These are phyloP conservation scores for Spathaspora sp. DNA, from an alignment of 805 yeast genomes.

Conservation along the genomic window DNA sequence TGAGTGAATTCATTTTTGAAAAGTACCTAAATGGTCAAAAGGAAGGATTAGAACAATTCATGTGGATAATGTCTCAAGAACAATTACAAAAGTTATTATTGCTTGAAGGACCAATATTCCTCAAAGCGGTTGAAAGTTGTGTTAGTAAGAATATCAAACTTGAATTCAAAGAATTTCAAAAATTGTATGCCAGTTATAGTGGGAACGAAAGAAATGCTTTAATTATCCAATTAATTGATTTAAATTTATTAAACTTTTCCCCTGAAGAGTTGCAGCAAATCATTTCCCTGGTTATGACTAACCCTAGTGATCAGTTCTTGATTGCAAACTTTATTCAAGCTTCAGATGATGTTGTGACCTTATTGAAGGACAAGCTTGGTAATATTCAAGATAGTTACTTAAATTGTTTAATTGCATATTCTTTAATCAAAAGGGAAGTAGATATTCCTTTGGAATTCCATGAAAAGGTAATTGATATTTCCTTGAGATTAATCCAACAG, in stretches of 20 bases:
- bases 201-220: conserved; percentile 2
- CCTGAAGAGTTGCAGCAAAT: conserved; percentile 1
- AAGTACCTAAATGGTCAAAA: not conserved
- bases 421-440: conserved; percentile 9
- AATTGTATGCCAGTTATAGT: not conserved
- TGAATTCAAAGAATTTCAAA: not conserved
- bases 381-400: conserved; percentile 14
- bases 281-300: not conserved
- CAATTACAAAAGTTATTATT: conserved; percentile 10
- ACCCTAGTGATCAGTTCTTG: conserved; percentile 3
- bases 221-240: conserved; percentile 6
- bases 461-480: conserved; percentile 3
- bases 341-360: not conserved
- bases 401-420: conserved; percentile 16
- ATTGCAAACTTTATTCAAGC: conserved; percentile 10
- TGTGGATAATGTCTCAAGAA: conserved; percentile 10
- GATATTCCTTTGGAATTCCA: conserved; percentile 5
- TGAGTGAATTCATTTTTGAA: conserved; percentile 1
- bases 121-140: conserved; percentile 5
- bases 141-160: not conserved
- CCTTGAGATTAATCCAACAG: conserved; percentile 5
- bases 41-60: not conserved
- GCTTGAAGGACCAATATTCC: conserved; percentile 2
- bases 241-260: conserved; percentile 4
- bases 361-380: conserved; percentile 1